A percentile compares a stretch with the other conserved stretches of the same genome.
Evolutionary conservation across 2,329 filamentous ascomycete species (phyloP).

Genomic region (Mariannaea elegans): DNA sequence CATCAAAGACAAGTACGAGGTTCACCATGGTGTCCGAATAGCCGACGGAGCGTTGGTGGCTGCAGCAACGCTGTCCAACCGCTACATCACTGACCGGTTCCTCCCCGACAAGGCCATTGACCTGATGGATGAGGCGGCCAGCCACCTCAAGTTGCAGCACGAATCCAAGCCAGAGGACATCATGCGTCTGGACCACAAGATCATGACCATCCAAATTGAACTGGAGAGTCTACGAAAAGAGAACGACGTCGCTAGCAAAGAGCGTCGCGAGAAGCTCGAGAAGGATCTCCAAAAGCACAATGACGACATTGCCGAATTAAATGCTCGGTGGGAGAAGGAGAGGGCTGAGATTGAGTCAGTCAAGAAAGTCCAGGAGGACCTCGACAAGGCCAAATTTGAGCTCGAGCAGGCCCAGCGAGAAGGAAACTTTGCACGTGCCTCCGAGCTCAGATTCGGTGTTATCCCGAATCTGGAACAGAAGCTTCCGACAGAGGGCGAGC

Average conservation of each 20-base stretch:
- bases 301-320: constrained; percentile 78
- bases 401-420: constrained; percentile 87
- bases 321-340: constrained; percentile 89
- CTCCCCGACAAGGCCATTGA: constrained; percentile 98
- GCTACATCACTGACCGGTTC: constrained; percentile 96
- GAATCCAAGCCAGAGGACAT: constrained; percentile 98
- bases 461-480: constrained; percentile 85
- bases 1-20: constrained; percentile 97
- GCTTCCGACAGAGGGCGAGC: constrained; percentile 77
- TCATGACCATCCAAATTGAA: constrained; percentile 98
- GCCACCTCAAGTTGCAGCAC: constrained; percentile 88
- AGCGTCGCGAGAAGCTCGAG: constrained; percentile 87
- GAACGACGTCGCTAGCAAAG: constrained; percentile 86
- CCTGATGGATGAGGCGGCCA: constrained; percentile 94
- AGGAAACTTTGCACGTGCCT: constrained; percentile 89
- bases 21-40: constrained; percentile 95
- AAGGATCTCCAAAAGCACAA: constrained; percentile 78
- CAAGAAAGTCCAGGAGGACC: constrained; percentile 86
- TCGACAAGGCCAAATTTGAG: constrained; percentile 86
- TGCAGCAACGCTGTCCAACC: constrained; percentile 90
- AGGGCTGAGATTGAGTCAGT: constrained; percentile 84
- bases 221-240: constrained; percentile 94
- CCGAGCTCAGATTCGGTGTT: constrained; percentile 86
- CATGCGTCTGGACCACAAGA: constrained; percentile 89
- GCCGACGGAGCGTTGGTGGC: constrained; percentile 92